Evolutionary conservation across 352 stramenopile genomes (phyloP), one percentile per base, ranked within the genome.

Genomic region (Phytopythium sindhum): DNA sequence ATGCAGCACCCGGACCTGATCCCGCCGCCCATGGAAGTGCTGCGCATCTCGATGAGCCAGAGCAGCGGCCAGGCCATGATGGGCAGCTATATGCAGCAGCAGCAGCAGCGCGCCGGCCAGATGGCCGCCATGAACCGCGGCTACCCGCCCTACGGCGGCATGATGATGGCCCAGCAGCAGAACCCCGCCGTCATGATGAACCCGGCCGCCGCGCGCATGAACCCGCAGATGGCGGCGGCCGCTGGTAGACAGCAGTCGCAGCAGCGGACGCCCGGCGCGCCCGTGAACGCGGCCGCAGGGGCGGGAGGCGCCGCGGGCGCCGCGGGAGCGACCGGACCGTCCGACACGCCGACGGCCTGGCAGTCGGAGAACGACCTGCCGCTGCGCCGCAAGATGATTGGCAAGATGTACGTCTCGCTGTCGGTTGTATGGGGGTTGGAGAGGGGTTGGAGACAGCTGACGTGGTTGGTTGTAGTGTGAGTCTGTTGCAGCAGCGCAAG

Each of bases 401-500:
- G 85, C 44, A 95, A 95, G 73, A 99, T 98, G 83, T 90, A 78
- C 67, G 78, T 81, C 14, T 50, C 42, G 61, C 56, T 67, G 41
- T 23, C 44, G 1, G 10, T 48, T 21, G 26, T 24, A 7, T 65
- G 31, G n/a, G n/a, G n/a, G n/a, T n/a, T n/a, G n/a, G n/a, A n/a
- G n/a, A n/a, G n/a, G n/a, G n/a, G n/a, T n/a, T n/a, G n/a, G n/a
- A n/a, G n/a, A n/a, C n/a, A n/a, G n/a, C n/a, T n/a, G n/a, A n/a
- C n/a, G n/a, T n/a, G n/a, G n/a, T n/a, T n/a, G n/a, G n/a, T n/a
- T n/a, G 19, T 60, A 90, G 81, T 74, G 96, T 99, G 55, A 97
- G 96, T 73, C 78, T 99, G 57, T 75, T 99, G 50, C 90, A 99
- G 72, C 90, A 98, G 67, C 86, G 97, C 28, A 98, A 98, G 57